Percentiles rank a stretch among this genome's conserved stretches.
Conservation (phyloP, 805 yeast species). For the Starmerella bacillaris region DNA sequence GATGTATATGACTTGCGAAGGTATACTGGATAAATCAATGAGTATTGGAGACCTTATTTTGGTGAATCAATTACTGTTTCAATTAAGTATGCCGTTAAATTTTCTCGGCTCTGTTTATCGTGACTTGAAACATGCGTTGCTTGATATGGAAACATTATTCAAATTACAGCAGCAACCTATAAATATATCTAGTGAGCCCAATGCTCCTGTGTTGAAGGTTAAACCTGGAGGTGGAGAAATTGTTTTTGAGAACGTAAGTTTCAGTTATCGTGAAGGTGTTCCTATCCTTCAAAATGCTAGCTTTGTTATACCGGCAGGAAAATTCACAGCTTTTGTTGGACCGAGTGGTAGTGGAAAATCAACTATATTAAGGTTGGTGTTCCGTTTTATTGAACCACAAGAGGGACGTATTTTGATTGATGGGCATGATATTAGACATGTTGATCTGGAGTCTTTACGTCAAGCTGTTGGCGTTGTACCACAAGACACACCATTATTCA, state of each 20-base stretch:
- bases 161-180: slow-evolving; percentile 62
- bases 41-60: slow-evolving; percentile 90
- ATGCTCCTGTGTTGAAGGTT: slow-evolving; percentile 43
- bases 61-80: slow-evolving; percentile 90
- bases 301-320: slow-evolving; percentile 77
- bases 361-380: slow-evolving; percentile 63
- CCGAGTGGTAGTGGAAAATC: slow-evolving; percentile 95
- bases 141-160: slow-evolving; percentile 92
- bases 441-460: slow-evolving; percentile 60
- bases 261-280: slow-evolving; percentile 79
- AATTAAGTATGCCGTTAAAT: slow-evolving; percentile 82
- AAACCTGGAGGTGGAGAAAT: slow-evolving; percentile 42
- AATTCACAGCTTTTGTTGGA: slow-evolving; percentile 86
- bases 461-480: slow-evolving; percentile 79
- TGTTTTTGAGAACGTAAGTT: slow-evolving; percentile 73
- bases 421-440: slow-evolving; percentile 67
- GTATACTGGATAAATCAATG: slow-evolving; percentile 64
- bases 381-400: slow-evolving; percentile 74
- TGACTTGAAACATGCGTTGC: slow-evolving; percentile 76
- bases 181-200: slow-evolving; percentile 34
- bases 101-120: slow-evolving; percentile 91
- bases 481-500: slow-evolving; percentile 90
- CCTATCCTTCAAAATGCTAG: slow-evolving; percentile 67
- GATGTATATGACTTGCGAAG: slow-evolving; percentile 97
- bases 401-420: slow-evolving; percentile 67